Percentiles rank a stretch among this genome's conserved stretches.
phyloP scores from a whole-genome alignment of 176 grass and related monocot genomes.

The Poa annua region DNA sequence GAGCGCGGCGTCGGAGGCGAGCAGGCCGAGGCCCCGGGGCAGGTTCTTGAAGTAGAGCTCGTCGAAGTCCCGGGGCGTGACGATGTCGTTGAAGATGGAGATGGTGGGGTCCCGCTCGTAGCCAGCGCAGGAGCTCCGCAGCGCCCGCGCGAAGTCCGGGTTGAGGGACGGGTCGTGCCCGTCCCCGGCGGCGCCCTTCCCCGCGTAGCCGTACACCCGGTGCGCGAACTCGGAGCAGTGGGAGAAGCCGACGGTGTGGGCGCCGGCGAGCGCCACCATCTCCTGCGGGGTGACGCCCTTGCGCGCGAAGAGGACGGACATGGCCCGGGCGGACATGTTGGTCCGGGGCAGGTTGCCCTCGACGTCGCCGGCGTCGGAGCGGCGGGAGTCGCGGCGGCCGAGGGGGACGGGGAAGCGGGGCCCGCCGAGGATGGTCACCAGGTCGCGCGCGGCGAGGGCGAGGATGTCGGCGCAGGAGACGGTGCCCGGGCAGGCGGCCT shows the following conservation, averaged over 20 bases:
- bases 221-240: conserved; percentile 91
- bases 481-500: conserved; percentile 59
- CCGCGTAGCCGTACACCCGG: conserved; percentile 58
- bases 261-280: conserved; percentile 88
- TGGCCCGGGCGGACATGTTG: conserved; percentile 76
- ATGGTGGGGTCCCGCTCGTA: conserved; percentile 71
- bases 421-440: conserved; percentile 64
- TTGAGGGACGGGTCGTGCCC: conserved; percentile 73
- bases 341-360: conserved; percentile 63
- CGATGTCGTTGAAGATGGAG: conserved; percentile 91
- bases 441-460: conserved; percentile 71
- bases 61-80: conserved; percentile 74
- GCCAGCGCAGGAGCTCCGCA: conserved; percentile 71
- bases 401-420: conserved; percentile 65
- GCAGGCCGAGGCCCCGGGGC: conserved; percentile 63
- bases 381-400: conserved; percentile 63
- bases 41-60: conserved; percentile 93
- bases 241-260: conserved; percentile 92
- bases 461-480: conserved; percentile 92
- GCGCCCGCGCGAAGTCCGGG: conserved; percentile 62
- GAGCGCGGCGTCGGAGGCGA: conserved; percentile 75
- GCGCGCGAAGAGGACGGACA: conserved; percentile 58
- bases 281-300: conserved; percentile 63
- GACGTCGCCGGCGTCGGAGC: conserved; percentile 55
- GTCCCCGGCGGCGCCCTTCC: conserved; percentile 27